Evolutionary conservation across 1,284 basidiomycete genomes (phyloP).

Genomic region (Neolentinus lepideus): DNA sequence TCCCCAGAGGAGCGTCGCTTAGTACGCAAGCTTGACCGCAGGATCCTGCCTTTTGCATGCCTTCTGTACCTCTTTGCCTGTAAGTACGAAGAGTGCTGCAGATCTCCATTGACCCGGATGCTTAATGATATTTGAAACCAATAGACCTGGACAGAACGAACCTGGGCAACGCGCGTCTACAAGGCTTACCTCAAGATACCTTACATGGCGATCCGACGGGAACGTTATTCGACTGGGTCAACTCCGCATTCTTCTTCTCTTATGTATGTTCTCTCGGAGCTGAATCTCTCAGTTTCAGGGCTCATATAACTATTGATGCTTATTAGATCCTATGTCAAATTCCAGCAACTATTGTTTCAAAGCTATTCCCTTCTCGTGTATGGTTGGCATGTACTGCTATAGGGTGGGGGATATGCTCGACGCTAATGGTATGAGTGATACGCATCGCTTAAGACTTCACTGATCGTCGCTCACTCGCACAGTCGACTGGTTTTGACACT

Average conservation of each 20-base stretch:
- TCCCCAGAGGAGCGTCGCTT: conserved; percentile 44
- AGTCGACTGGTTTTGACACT: conserved; percentile 57
- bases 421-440: conserved; percentile 47
- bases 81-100: conserved; percentile 23
- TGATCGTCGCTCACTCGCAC: not conserved
- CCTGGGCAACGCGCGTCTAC: conserved; percentile 69
- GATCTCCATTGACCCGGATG: not conserved
- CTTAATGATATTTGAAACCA: not conserved
- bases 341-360: conserved; percentile 60
- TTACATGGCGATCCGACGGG: conserved; percentile 65
- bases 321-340: conserved; percentile 63
- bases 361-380: conserved; percentile 55
- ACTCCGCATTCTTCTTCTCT: conserved; percentile 69
- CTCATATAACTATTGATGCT: not conserved
- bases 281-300: not conserved
- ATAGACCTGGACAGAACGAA: conserved; percentile 69
- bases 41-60: conserved; percentile 66
- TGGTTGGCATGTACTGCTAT: conserved; percentile 63
- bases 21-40: conserved; percentile 56
- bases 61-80: conserved; percentile 72
- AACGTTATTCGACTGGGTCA: conserved; percentile 64
- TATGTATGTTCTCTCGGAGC: conserved; percentile 40
- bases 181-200: conserved; percentile 55
- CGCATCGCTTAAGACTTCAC: too few relatives aligned
- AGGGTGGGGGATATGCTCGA: conserved; percentile 66